Conservation (phyloP, 768 basidiomycete genomes). For the Boletus rex-veris region DNA sequence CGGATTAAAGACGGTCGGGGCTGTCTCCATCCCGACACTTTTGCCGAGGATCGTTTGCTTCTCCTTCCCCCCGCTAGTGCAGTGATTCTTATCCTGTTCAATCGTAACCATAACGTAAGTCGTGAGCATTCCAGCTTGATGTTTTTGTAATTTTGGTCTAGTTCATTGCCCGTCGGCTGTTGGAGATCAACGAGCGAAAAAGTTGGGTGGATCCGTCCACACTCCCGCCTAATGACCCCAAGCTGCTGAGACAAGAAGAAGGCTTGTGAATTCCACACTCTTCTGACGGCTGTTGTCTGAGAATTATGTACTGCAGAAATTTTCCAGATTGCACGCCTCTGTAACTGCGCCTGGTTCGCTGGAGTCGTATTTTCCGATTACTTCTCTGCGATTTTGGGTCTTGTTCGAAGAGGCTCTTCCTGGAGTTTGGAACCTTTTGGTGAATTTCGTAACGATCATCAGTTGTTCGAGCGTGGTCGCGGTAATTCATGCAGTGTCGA, state of each 20-base stretch:
- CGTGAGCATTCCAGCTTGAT: neutral
- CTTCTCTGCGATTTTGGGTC: conserved; percentile 75
- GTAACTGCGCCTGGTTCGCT: conserved; percentile 82
- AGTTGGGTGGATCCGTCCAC: conserved; percentile 54
- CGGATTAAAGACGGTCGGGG: conserved; percentile 60
- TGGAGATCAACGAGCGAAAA: conserved; percentile 78
- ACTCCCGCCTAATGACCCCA: conserved; percentile 32
- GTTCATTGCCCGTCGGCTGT: conserved; percentile 76
- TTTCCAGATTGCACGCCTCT: conserved; percentile 77
- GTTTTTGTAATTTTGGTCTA: conserved; percentile 25
- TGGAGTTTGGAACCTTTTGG: conserved; percentile 79
- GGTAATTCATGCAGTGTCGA: conserved; percentile 84
- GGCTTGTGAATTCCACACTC: conserved; percentile 16
- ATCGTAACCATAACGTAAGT: conserved; percentile 82
- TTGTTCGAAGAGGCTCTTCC: conserved; percentile 66
- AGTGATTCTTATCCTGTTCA: conserved; percentile 80
- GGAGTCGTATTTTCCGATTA: conserved; percentile 80
- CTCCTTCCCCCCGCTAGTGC: conserved; percentile 77
- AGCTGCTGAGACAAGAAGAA: conserved; percentile 56
- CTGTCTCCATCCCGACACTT: conserved; percentile 62
- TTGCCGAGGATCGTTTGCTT: conserved; percentile 75
- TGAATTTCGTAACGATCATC: conserved; percentile 66
- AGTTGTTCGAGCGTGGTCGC: conserved; percentile 71
- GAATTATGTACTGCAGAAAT: conserved; percentile 46
- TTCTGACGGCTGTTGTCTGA: neutral